Conservation (phyloP, 768 basidiomycete genomes). For the Dioszegia hungarica region DNA sequence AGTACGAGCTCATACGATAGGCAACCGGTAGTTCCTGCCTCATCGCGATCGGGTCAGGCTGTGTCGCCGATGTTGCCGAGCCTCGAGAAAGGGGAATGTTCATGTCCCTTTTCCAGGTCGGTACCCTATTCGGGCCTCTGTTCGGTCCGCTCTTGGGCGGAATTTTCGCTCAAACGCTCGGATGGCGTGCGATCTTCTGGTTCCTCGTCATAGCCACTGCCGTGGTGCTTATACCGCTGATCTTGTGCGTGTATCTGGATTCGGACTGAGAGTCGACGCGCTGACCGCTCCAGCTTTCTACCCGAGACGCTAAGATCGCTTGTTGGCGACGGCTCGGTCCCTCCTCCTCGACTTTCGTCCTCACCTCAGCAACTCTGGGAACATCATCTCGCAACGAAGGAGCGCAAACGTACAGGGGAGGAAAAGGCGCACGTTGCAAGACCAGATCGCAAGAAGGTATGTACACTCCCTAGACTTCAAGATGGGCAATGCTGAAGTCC, state of each 20-base stretch:
- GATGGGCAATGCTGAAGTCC: background rate
- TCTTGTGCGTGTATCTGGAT: constrained; percentile 44
- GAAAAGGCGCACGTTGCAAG: constrained; percentile 23
- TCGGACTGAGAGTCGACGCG: background rate
- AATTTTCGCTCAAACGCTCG: constrained; percentile 57
- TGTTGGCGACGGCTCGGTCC: constrained; percentile 41
- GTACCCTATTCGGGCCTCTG: constrained; percentile 28
- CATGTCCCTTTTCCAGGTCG: constrained; percentile 52
- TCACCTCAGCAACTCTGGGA: constrained; percentile 30
- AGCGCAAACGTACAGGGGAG: constrained; percentile 22
- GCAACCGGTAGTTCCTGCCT: constrained; percentile 77
- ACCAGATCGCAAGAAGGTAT: constrained; percentile 35
- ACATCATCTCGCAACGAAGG: constrained; percentile 16
- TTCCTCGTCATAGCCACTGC: constrained; percentile 35
- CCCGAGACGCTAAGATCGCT: constrained; percentile 53
- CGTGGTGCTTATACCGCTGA: constrained; percentile 42
- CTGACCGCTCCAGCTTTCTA: constrained; percentile 40
- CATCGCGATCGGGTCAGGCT: constrained; percentile 73
- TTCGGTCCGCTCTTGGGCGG: constrained; percentile 56
- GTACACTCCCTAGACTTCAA: background rate
- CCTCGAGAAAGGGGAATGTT: constrained; percentile 69
- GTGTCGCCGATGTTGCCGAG: constrained; percentile 70
- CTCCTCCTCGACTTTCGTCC: constrained; percentile 37
- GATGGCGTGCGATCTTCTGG: constrained; percentile 56
- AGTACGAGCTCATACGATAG: constrained; percentile 8